Percentiles rank a stretch among this genome's conserved stretches.
Evolutionary conservation across 192 early-diverging fungal genomes (phyloP).

Genomic region (Mortierella alpina): DNA sequence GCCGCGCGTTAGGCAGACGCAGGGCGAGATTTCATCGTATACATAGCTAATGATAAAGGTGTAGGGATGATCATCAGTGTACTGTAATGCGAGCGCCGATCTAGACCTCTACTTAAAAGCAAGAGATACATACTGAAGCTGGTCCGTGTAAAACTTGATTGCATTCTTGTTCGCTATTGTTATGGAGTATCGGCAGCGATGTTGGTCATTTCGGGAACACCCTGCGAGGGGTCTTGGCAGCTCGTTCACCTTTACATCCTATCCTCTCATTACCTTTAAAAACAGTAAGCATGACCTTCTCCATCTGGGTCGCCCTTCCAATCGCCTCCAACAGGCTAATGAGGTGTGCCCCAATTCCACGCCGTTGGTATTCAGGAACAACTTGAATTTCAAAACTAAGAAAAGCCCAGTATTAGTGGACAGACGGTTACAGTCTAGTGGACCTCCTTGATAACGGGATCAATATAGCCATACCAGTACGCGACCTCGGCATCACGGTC

Average conservation of each 20-base stretch:
- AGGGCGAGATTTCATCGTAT: constrained; percentile 74
- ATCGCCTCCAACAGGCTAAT: constrained; percentile 65
- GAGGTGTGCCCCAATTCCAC: constrained; percentile 68
- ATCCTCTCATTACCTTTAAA: constrained; percentile 65
- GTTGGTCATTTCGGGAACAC: no score
- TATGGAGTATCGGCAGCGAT: neutral
- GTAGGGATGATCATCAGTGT: neutral
- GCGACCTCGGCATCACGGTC: constrained; percentile 64
- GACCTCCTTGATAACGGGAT: neutral
- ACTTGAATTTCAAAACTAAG: constrained; percentile 76
- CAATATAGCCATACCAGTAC: constrained; percentile 68
- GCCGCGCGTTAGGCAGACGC: constrained; percentile 60
- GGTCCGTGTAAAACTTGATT: constrained; percentile 69
- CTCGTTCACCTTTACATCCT: neutral
- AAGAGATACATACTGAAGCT: constrained; percentile 59
- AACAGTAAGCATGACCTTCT: constrained; percentile 75
- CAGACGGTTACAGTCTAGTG: neutral
- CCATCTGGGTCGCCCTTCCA: constrained; percentile 63
- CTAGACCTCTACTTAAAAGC: neutral
- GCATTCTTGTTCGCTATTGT: constrained; percentile 65
- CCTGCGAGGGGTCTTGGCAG: neutral
- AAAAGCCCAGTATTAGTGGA: neutral
- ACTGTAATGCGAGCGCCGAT: neutral
- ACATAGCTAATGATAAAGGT: constrained; percentile 53
- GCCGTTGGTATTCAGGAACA: constrained; percentile 45